phyloP scores from a whole-genome alignment of 345 rosid species.

The Aethionema arabicum region DNA sequence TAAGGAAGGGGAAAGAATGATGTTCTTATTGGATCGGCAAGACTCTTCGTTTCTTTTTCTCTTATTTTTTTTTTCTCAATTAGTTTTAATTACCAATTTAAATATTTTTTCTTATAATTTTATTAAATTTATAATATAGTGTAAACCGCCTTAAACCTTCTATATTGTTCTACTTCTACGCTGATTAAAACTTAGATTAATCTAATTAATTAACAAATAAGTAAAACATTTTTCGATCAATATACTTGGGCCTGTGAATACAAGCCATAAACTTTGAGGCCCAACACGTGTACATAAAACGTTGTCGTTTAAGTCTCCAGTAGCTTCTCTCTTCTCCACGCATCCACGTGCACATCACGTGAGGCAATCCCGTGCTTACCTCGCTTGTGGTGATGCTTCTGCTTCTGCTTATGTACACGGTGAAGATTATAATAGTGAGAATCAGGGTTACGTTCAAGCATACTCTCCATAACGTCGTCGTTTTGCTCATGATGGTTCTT shows the following conservation, averaged over 20 bases:
- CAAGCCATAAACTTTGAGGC: too few species aligned
- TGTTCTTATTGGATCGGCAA: constrained; percentile 26
- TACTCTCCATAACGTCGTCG: constrained; percentile 38
- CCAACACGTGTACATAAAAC: neutral
- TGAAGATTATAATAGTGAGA: constrained; percentile 54
- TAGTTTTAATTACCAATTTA: too few species aligned
- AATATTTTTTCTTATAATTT: too few species aligned
- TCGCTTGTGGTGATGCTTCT: constrained; percentile 43
- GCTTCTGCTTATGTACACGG: constrained; percentile 51
- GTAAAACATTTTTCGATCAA: too few species aligned
- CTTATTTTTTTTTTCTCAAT: neutral
- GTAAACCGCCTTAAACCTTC: constrained; percentile 19
- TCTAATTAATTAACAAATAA: too few species aligned
- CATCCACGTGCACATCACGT: constrained; percentile 32
- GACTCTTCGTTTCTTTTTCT: constrained; percentile 25
- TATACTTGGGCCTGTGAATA: too few species aligned
- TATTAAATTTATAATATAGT: neutral
- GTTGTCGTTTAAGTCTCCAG: neutral
- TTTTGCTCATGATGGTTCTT: constrained; percentile 39
- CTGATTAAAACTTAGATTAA: too few species aligned
- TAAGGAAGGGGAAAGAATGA: constrained; percentile 20
- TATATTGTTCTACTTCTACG: constrained; percentile 27
- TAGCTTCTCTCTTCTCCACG: constrained; percentile 22
- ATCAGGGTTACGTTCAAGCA: constrained; percentile 46
- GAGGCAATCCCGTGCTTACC: constrained; percentile 17